Evolutionary conservation across 306 rosid genomes (phyloP), one percentile per base, ranked within the genome.

Genomic region (Heteromeles arbutifolia): DNA sequence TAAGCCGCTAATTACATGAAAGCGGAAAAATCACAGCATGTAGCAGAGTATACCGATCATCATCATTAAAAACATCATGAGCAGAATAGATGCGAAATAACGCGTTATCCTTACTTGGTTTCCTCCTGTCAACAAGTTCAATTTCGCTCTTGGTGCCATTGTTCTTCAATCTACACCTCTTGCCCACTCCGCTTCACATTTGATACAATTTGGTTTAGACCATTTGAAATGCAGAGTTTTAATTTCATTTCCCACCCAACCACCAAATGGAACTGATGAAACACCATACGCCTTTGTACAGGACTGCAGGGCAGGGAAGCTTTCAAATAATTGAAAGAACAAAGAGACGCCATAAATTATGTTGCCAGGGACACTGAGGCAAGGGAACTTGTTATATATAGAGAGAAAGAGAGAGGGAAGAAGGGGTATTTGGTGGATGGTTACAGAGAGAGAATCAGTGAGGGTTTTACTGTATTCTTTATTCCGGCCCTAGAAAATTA

Each of bases 171-270:
- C 67, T n/a, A 68, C 92, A 84, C 21, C 1, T 63, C 13, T 17
- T 70, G 24, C 86, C 80, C 62, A n/a, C n/a, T 57, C 24, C 25
- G 73, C 78, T 83, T 85, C 75, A 22, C 92, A 84, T 12, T 39
- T 9, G 32, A 31, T 39, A 11, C 90, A 86, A 8, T 37, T 41
- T 25, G 92, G 90, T 4, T 13, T 11, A 4, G 70, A 69, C 90
- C 88, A 83, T 17, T 2, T 65, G 62, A 87, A 75, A 29, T 1
- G 28, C 21, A 86, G 44, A 12, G 39, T 34, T 34, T 34, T 2
- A 8, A 2, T 7, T 11, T 6, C 1, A 4, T 32, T 0, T 1
- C 7, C 1, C 13, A 4, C 4, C 0, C 1, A 14, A 2, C 2
- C 1, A 18, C 4, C 11, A 44, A 0, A 3, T 43, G 78, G 77